phyloP scores from a whole-genome alignment of 371 early-diverging fungal species.

The Nematocida parisii region DNA sequence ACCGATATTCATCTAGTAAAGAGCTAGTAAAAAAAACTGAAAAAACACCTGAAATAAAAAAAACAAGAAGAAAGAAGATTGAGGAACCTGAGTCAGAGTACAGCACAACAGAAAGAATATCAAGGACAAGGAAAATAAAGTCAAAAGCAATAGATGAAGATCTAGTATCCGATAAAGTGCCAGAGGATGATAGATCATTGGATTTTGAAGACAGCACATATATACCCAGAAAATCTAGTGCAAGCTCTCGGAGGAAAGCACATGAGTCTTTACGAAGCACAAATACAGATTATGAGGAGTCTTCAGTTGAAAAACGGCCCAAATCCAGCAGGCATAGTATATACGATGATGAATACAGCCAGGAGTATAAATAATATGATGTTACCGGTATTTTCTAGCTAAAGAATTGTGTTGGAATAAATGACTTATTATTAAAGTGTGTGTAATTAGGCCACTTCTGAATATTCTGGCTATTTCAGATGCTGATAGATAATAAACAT shows the following conservation, averaged over 20 bases:
- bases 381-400: too few relatives aligned
- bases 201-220: neutral
- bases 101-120: neutral
- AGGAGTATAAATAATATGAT: neutral
- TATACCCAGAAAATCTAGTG: neutral
- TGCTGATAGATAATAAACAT: too few relatives aligned
- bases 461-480: too few relatives aligned
- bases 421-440: too few relatives aligned
- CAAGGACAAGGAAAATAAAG: neutral
- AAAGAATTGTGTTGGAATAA: too few relatives aligned
- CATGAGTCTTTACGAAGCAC: neutral
- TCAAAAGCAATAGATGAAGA: neutral
- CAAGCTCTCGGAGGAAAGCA: neutral
- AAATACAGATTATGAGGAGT: neutral
- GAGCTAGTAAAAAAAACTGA: neutral
- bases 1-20: neutral
- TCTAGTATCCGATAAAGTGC: neutral
- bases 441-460: too few relatives aligned
- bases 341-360: conserved; percentile 26
- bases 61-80: neutral
- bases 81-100: neutral
- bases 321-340: neutral
- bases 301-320: neutral
- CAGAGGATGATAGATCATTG: neutral
- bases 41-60: neutral